Base-by-base conservation (phyloP, 1,284 basidiomycete genomes). In the Porodaedalea pini region DNA sequence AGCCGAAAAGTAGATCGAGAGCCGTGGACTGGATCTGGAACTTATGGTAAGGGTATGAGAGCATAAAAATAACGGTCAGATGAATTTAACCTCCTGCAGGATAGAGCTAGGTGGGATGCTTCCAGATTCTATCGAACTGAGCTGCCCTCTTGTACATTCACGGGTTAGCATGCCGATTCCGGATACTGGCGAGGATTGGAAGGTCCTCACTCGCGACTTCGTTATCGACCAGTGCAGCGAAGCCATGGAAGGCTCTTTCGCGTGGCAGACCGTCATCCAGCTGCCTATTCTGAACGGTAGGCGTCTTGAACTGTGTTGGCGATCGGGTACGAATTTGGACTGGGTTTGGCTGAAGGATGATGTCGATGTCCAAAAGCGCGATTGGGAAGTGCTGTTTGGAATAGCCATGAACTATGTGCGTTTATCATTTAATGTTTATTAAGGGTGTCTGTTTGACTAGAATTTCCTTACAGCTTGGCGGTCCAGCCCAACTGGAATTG, bases 21-120 rank as follows among this genome's bases (percentile, higher is more conserved):
- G 86, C 86, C 1, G 75, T 79, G 27, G 92, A 94, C 68, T 94
- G 92, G 92, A 73, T 83, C 45, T 94, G 91, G 91, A 78, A 82
- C 58, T 71, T 94, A 47, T 90, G 90, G 88, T 86, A 61, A 52
- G 75, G 8, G 15, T 31, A 11, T 47, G 11, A 11, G 13, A 15
- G n/a, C n/a, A n/a, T n/a, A n/a, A n/a, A n/a, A n/a, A 15, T n/a
- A 8, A 4, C n/a, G 11, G 17, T 13, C 29, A 29, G n/a, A 48
- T 23, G 8, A 7, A 17, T 36, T 1, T 32, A 4, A 17, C 32
- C n/a, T 40, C 32, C 1, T 44, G 5, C 48, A 93, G 90, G 88
- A 78, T 78, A 45, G 75, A 81, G 59, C 74, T 90, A 2, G 80
- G 77, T 15, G 77, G 78, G 3, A 59, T 68, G 36, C 65, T 81